Evolutionary conservation across 2,329 filamentous ascomycete species (phyloP).

Genomic region (Alternaria viburni): DNA sequence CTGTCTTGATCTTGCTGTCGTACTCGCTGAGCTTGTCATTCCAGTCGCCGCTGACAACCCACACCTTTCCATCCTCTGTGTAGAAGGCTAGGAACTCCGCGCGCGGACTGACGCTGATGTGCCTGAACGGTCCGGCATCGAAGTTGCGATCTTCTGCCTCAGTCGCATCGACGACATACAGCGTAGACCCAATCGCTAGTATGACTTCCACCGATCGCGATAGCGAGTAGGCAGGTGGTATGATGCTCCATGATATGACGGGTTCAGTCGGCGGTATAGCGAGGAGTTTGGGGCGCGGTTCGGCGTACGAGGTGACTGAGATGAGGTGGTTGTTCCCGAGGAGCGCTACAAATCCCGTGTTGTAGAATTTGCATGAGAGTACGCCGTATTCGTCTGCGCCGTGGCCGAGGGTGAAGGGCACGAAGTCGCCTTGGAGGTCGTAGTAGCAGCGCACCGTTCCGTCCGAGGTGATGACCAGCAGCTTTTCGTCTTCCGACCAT

Average conservation of each 20-base stretch:
- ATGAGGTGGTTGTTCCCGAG: slow-evolving; percentile 87
- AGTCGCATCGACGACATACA: slow-evolving; percentile 84
- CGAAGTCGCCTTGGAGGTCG: slow-evolving; percentile 93
- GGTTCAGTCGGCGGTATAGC: slow-evolving; percentile 77
- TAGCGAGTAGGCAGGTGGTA: slow-evolving; percentile 85
- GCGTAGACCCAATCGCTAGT: slow-evolving; percentile 80
- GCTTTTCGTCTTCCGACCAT: slow-evolving; percentile 94
- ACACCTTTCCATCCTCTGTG: slow-evolving; percentile 79
- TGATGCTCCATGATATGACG: slow-evolving; percentile 86
- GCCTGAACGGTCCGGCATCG: slow-evolving; percentile 89
- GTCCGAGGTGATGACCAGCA: slow-evolving; percentile 86
- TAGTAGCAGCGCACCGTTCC: slow-evolving; percentile 90
- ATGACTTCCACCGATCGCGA: slow-evolving; percentile 93
- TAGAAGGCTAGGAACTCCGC: slow-evolving; percentile 89
- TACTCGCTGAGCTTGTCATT: slow-evolving; percentile 92
- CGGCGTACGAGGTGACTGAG: slow-evolving; percentile 85
- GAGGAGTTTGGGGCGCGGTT: slow-evolving; percentile 85
- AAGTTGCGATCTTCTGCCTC: slow-evolving; percentile 91
- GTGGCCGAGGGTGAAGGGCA: slow-evolving; percentile 89
- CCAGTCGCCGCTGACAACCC: slow-evolving; percentile 95
- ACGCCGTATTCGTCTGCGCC: slow-evolving; percentile 88
- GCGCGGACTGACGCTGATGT: slow-evolving; percentile 89
- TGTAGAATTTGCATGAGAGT: slow-evolving; percentile 88
- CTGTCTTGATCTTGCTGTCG: slow-evolving; percentile 82
- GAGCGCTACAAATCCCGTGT: slow-evolving; percentile 88